Conservation (phyloP, 805 yeast species). For the Blastobotrys muscicola region DNA sequence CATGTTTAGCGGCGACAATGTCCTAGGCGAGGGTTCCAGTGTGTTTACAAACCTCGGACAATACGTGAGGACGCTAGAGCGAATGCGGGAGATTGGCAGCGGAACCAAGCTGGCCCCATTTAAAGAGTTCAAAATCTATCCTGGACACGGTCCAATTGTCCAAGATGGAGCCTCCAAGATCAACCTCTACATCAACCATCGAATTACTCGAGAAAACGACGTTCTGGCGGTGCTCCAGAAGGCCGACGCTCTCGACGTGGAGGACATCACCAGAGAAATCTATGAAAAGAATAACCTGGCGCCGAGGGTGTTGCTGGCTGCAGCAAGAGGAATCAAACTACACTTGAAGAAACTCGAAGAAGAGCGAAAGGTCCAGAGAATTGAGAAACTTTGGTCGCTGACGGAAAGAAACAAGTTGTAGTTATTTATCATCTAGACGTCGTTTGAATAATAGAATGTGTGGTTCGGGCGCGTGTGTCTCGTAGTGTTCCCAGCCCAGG, state of each 20-base stretch:
- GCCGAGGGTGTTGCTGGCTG: constrained; percentile 21
- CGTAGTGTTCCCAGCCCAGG: constrained; percentile 96
- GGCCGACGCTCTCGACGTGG: constrained; percentile 5
- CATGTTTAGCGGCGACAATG: constrained; percentile 29
- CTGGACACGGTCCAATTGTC: constrained; percentile 31
- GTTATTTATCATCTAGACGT: not conserved
- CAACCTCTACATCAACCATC: constrained; percentile 26
- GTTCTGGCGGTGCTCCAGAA: constrained; percentile 16
- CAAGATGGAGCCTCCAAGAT: constrained; percentile 24
- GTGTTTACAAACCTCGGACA: constrained; percentile 25
- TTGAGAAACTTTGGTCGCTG: constrained; percentile 7
- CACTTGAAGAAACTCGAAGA: constrained; percentile 23
- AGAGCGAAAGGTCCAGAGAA: constrained; percentile 14
- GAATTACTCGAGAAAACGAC: constrained; percentile 27
- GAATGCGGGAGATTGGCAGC: constrained; percentile 18
- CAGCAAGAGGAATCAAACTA: constrained; percentile 24
- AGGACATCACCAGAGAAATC: constrained; percentile 19
- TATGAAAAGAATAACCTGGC: constrained; percentile 19
- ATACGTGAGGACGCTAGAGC: constrained; percentile 23
- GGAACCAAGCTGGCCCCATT: not conserved
- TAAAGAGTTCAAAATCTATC: constrained; percentile 19
- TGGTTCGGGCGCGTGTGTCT: constrained; percentile 98
- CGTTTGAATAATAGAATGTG: constrained; percentile 79
- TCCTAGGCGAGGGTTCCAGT: constrained; percentile 31
- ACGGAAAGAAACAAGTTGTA: constrained; percentile 1